Evolutionary conservation across 441 rosid genomes (phyloP).

Genomic region (Gossypium davidsonii): DNA sequence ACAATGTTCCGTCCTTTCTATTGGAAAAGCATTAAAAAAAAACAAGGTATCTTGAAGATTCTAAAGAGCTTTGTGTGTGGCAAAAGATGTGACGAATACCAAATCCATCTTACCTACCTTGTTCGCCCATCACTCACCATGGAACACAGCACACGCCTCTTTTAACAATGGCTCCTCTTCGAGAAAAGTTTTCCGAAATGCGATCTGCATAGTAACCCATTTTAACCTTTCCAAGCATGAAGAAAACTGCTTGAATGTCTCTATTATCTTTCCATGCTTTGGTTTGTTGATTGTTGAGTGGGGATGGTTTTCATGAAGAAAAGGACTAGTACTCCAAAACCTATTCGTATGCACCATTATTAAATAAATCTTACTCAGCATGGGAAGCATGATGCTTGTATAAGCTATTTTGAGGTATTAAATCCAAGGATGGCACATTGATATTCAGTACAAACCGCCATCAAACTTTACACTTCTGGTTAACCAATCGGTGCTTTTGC

Average conservation of each 20-base stretch:
- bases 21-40: neutral
- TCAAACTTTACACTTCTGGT: no score
- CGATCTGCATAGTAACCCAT: neutral
- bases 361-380: neutral
- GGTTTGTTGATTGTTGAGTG: neutral
- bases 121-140: neutral
- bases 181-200: neutral
- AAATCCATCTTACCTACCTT: neutral
- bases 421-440: neutral
- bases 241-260: neutral
- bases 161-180: neutral
- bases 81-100: slow-evolving; percentile 17
- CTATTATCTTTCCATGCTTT: neutral
- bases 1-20: neutral
- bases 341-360: neutral
- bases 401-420: neutral
- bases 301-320: neutral
- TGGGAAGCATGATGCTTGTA: neutral
- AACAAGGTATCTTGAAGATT: slow-evolving; percentile 23
- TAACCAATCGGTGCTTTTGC: neutral
- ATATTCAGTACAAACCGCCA: neutral
- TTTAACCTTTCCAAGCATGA: neutral
- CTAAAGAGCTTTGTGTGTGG: slow-evolving; percentile 1
- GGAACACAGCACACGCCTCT: neutral
- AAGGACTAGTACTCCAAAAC: neutral